Evolutionary conservation across 805 yeast genomes (phyloP).

Genomic region (Kurtzmaniella fragi): DNA sequence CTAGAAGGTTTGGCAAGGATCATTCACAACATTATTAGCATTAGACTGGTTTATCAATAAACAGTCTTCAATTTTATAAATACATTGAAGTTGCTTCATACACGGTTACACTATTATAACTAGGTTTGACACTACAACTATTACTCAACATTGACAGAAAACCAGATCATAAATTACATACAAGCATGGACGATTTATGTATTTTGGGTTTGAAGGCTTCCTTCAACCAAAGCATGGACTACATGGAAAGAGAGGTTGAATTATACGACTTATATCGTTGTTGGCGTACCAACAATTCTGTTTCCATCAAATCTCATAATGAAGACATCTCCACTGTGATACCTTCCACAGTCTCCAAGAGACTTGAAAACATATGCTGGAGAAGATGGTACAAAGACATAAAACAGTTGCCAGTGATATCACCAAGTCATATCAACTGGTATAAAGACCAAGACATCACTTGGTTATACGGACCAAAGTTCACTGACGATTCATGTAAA

Average conservation of each 20-base stretch:
- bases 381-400: conserved; percentile 32
- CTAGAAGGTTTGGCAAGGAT: too few relatives aligned
- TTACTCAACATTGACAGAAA: background rate
- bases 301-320: conserved; percentile 9
- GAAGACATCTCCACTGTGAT: conserved; percentile 14
- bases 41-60: too few relatives aligned
- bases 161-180: too few relatives aligned
- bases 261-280: conserved; percentile 16
- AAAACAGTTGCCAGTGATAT: conserved; percentile 20
- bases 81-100: too few relatives aligned
- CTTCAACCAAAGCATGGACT: conserved; percentile 24
- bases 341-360: conserved; percentile 16
- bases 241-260: conserved; percentile 15
- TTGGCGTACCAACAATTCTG: conserved; percentile 20
- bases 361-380: conserved; percentile 37
- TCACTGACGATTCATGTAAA: conserved; percentile 4
- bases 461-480: conserved; percentile 50
- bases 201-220: conserved; percentile 1
- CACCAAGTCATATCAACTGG: conserved; percentile 49
- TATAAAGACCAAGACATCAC: conserved; percentile 50
- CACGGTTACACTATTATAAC: too few relatives aligned
- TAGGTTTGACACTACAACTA: too few relatives aligned
- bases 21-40: too few relatives aligned
- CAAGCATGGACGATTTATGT: conserved; percentile 3
- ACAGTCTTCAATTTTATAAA: too few relatives aligned